phyloP scores from a whole-genome alignment of 495 filamentous ascomycete species.

The Cercophora samala region DNA sequence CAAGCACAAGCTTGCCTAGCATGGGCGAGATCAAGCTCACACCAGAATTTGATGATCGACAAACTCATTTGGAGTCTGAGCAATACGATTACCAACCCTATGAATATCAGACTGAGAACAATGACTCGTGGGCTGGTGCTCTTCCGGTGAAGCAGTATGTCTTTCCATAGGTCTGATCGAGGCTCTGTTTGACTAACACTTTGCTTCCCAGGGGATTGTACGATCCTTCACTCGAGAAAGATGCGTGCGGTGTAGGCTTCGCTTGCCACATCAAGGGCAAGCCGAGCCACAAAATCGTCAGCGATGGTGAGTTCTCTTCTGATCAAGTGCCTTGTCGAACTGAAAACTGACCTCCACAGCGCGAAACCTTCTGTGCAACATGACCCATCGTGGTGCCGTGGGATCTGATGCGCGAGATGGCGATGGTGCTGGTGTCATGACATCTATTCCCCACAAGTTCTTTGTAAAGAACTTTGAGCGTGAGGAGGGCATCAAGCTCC shows the following conservation, averaged over 20 bases:
- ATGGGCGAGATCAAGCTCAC: constrained; percentile 47
- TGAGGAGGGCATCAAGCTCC: constrained; percentile 80
- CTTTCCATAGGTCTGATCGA: background rate
- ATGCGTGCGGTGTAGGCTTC: constrained; percentile 99
- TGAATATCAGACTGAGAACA: constrained; percentile 82
- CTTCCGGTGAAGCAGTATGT: constrained; percentile 87
- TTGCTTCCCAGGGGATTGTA: constrained; percentile 67
- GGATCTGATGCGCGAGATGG: constrained; percentile 97
- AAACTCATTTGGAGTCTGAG: constrained; percentile 50
- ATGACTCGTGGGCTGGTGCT: constrained; percentile 91
- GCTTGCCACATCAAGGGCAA: constrained; percentile 98
- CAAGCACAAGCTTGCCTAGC: constrained; percentile 49
- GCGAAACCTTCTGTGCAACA: constrained; percentile 94
- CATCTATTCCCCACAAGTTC: constrained; percentile 97
- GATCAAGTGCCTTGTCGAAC: background rate
- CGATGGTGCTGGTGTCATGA: constrained; percentile 99
- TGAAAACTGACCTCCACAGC: constrained; percentile 47
- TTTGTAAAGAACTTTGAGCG: constrained; percentile 97
- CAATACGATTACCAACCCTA: constrained; percentile 58
- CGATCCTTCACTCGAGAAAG: constrained; percentile 93
- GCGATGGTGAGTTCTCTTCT: constrained; percentile 77
- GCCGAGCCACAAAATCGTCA: constrained; percentile 97
- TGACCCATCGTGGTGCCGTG: constrained; percentile 98
- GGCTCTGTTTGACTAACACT: background rate
- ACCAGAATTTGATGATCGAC: constrained; percentile 57